Base-by-base conservation (phyloP, 257 asterid species). In the Thymus mandschuricus region DNA sequence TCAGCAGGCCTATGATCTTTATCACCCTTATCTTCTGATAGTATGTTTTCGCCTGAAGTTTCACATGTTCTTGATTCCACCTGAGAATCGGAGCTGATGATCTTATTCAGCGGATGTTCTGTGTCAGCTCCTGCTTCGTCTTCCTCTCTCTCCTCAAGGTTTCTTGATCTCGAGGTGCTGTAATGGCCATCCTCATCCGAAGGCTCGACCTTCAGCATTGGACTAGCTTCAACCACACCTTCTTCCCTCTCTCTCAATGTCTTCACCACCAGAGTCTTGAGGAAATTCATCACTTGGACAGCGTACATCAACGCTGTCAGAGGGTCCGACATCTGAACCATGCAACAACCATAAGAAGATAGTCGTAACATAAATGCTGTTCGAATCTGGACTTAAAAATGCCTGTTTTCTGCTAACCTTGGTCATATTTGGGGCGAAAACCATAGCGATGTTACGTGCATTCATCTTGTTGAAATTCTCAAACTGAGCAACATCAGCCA, bases 401-500 rank as follows among this genome's bases (percentile, higher is more conserved):
- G 54, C 21, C 51, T 4, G 31, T 50, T 30, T 52, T 61, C 30
- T 31, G 72, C 78, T 76, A 58, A 88, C 98, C 90, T 88, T 89
- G 71, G 98, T 92, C 98, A 90, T 90, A 54, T 92, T 92, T 35
- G 97, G 98, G 6, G 98, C 96, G 48, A 92, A 92, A 45, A 92
- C 98, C 96, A 88, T 87, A 62, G 96, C 97, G 3, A 90, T 75
- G 65, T 92, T 92, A 21, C 96, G 95, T 2, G 97, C 90, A 55
- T 87, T 88, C 98, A 90, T 92, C 78, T 92, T 92, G 84, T 88
- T 92, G 40, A 79, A 79, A 69, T 80, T 43, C 77, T 92, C 95
- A 28, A 88, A 54, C 81, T 92, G 93, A 45, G 98, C 97, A 68
- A 90, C 96, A 70, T 92, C 98, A 12, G 98, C 89, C 98, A 92